Evolutionary conservation across 1,139 yeast species (phyloP), one percentile per base, ranked within the genome.

Genomic region (Torulaspora pretoriensis): DNA sequence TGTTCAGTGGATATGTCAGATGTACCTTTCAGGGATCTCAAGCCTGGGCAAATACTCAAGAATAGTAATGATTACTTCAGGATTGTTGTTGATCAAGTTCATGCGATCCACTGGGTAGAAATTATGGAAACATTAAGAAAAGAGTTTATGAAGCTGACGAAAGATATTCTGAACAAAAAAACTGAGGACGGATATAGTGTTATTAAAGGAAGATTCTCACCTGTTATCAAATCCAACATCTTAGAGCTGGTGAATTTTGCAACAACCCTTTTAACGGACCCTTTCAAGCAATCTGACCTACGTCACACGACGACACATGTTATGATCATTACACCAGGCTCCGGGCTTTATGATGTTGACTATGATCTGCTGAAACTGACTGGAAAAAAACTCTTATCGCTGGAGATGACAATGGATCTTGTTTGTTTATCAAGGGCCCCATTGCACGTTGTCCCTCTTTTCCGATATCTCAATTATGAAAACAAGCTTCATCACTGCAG

Each of bases 61-160:
- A 77, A 80, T 39, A 75, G 90, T 2, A 72, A 78, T 46, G 97
- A 92, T 62, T 90, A 81, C 61, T 94, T 82, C 61, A 73, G 97
- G 42, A 96, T 92, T 12, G 98, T 92, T 2, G 97, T 92, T 1
- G 98, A 94, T 63, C 96, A 90, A 62, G 94, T 88, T 7, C 88
- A 84, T 57, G 85, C 88, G 35, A 75, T 83, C 31, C 80, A 78
- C 51, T 94, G 98, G 98, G 85, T 80, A 49, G 83, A 84, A 53
- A 90, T 92, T 44, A 89, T 94, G 97, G 87, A 87, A 17, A 81
- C 83, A 3, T 68, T 94, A 45, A 70, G 97, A 46, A 72, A 81
- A 30, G 98, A 94, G 60, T 90, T 92, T 67, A 83, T 92, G 35
- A 80, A 80, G 48, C 88, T 92, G 60, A 82, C 83, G 52, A 70